A percentile compares a stretch with the other conserved stretches of the same genome.
phyloP scores from a whole-genome alignment of 129 eudicot species.

The Centrapalus pauciflorus region DNA sequence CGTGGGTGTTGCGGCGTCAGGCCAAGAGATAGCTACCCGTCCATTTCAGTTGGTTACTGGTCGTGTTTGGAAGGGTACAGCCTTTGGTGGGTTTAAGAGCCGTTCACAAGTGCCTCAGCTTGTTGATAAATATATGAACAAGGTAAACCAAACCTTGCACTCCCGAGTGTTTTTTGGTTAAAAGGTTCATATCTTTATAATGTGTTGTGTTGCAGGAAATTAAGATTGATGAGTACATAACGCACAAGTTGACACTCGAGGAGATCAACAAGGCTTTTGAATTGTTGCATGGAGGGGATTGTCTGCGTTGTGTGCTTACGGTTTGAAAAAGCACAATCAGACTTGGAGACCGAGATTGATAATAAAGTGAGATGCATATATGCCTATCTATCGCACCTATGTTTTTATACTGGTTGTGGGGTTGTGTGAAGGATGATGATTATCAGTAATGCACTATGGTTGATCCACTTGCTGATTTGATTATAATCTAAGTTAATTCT shows the following conservation, averaged over 20 bases:
- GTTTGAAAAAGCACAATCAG: slow-evolving; percentile 20
- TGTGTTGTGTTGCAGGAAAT: slow-evolving; percentile 54
- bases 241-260: slow-evolving; percentile 59
- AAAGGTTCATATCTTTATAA: background rate
- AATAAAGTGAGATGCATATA: slow-evolving; percentile 29
- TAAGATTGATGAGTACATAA: slow-evolving; percentile 90
- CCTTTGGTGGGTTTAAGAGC: slow-evolving; percentile 95
- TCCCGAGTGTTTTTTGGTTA: background rate
- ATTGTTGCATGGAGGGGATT: slow-evolving; percentile 84
- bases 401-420: background rate
- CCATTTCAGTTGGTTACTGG: slow-evolving; percentile 95
- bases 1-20: slow-evolving; percentile 99
- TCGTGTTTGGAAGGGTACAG: slow-evolving; percentile 99
- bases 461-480: too few species aligned
- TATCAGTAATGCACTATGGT: slow-evolving; percentile 11
- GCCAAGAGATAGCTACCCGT: slow-evolving; percentile 95
- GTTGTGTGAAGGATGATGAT: slow-evolving; percentile 15
- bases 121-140: slow-evolving; percentile 88
- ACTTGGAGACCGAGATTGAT: background rate
- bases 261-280: slow-evolving; percentile 88
- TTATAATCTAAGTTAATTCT: too few species aligned
- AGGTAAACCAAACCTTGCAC: slow-evolving; percentile 33
- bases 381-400: background rate
- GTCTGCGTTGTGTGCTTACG: slow-evolving; percentile 88
- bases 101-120: slow-evolving; percentile 97